phyloP scores from a whole-genome alignment of 2,329 filamentous ascomycete genomes.

The Nothophoma quercina region DNA sequence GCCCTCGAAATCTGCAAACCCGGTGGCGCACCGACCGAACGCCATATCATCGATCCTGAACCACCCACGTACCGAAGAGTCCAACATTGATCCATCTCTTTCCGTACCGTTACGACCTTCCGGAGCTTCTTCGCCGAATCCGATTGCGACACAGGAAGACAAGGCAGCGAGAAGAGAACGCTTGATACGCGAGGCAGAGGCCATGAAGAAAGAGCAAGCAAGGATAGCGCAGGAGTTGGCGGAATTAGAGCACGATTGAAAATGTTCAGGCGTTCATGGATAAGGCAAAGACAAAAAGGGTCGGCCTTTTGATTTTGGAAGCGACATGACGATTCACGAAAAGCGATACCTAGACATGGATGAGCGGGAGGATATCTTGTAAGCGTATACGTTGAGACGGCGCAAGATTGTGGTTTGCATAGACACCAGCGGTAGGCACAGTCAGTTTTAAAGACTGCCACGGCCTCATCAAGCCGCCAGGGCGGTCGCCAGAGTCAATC shows the following conservation, averaged over 20 bases:
- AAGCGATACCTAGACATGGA: constrained; percentile 9
- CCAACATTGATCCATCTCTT: constrained; percentile 45
- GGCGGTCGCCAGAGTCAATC: constrained; percentile 3
- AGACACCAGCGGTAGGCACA: not conserved
- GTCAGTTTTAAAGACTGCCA: no score
- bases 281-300: constrained; percentile 3
- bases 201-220: constrained; percentile 41
- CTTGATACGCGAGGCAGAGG: constrained; percentile 40
- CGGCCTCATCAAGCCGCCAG: not conserved
- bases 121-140: constrained; percentile 30
- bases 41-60: constrained; percentile 47
- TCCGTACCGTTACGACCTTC: constrained; percentile 30
- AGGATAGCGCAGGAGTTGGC: constrained; percentile 41
- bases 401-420: not conserved
- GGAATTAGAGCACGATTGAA: constrained; percentile 41
- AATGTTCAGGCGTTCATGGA: constrained; percentile 3
- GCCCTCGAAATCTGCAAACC: constrained; percentile 23
- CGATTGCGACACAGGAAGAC: constrained; percentile 34
- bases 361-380: not conserved
- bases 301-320: constrained; percentile 4
- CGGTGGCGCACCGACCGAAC: constrained; percentile 42
- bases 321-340: constrained; percentile 13
- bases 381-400: not conserved
- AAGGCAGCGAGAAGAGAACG: constrained; percentile 40
- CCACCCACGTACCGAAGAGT: constrained; percentile 33